phyloP scores from a whole-genome alignment of 1,139 yeast genomes.

The Geotrichum restrictum region DNA sequence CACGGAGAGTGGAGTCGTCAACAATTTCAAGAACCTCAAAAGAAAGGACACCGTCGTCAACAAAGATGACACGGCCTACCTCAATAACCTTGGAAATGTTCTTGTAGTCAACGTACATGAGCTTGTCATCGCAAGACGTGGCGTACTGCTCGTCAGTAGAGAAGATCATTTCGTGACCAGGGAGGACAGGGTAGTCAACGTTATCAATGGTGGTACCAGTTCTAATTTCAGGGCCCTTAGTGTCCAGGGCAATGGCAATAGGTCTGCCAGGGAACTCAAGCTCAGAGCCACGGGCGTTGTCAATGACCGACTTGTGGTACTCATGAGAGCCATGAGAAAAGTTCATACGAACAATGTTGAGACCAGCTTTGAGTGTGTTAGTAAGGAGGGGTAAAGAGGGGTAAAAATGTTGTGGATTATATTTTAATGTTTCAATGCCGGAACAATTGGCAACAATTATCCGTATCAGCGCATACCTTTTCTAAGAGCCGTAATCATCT shows the following conservation, averaged over 20 bases:
- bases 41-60: constrained; percentile 96
- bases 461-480: constrained; percentile 41
- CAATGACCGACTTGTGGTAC: constrained; percentile 93
- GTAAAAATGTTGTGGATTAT: not conserved
- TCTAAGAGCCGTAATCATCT: constrained; percentile 79
- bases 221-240: constrained; percentile 99
- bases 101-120: constrained; percentile 89
- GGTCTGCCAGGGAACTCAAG: constrained; percentile 91
- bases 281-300: constrained; percentile 93
- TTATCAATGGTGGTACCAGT: constrained; percentile 87
- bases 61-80: constrained; percentile 81
- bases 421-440: not conserved
- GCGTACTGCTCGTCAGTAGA: constrained; percentile 83
- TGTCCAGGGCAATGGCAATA: constrained; percentile 94
- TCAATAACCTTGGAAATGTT: constrained; percentile 93
- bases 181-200: constrained; percentile 73
- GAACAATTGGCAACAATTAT: constrained; percentile 1
- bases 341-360: constrained; percentile 97
- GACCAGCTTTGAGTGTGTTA: constrained; percentile 55
- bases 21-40: constrained; percentile 83
- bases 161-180: constrained; percentile 88
- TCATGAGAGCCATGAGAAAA: constrained; percentile 97
- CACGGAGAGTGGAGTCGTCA: constrained; percentile 77
- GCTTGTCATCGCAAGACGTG: constrained; percentile 64
- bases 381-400: constrained; percentile 3